Percentiles rank a stretch among this genome's conserved stretches.
Evolutionary conservation across 176 grass and related monocot genomes (phyloP).

Genomic region (Rhynchospora pubera): DNA sequence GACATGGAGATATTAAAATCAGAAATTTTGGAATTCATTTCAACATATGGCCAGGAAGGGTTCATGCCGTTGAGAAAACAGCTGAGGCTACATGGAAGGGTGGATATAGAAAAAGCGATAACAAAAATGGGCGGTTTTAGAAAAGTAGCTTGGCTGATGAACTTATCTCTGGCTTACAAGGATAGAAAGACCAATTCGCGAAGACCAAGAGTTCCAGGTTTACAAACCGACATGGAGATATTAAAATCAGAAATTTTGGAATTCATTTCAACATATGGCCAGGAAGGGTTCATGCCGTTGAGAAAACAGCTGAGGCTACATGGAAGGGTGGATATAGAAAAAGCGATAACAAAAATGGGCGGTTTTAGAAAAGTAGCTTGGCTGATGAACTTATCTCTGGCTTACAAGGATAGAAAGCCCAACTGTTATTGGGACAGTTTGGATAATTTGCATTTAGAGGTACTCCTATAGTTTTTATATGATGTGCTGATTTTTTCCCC

Average conservation of each 20-base stretch:
- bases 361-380: conserved; percentile 80
- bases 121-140: conserved; percentile 91
- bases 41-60: conserved; percentile 57
- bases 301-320: conserved; percentile 81
- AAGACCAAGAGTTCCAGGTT: conserved; percentile 68
- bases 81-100: conserved; percentile 66
- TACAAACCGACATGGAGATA: conserved; percentile 74
- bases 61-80: conserved; percentile 99
- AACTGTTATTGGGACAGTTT: conserved; percentile 96
- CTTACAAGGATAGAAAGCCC: conserved; percentile 86
- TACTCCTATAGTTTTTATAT: conserved; percentile 17
- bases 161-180: conserved; percentile 83
- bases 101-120: conserved; percentile 98
- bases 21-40: conserved; percentile 65
- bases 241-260: conserved; percentile 59
- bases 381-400: conserved; percentile 73
- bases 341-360: conserved; percentile 94
- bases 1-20: conserved; percentile 71
- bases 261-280: conserved; percentile 70
- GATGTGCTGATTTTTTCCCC: not conserved
- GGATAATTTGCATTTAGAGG: conserved; percentile 95
- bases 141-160: conserved; percentile 70
- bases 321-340: conserved; percentile 92
- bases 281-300: conserved; percentile 92
- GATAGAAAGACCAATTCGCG: conserved; percentile 53